Base-by-base conservation (phyloP, 345 rosid genomes). In the Syzygium aromaticum region DNA sequence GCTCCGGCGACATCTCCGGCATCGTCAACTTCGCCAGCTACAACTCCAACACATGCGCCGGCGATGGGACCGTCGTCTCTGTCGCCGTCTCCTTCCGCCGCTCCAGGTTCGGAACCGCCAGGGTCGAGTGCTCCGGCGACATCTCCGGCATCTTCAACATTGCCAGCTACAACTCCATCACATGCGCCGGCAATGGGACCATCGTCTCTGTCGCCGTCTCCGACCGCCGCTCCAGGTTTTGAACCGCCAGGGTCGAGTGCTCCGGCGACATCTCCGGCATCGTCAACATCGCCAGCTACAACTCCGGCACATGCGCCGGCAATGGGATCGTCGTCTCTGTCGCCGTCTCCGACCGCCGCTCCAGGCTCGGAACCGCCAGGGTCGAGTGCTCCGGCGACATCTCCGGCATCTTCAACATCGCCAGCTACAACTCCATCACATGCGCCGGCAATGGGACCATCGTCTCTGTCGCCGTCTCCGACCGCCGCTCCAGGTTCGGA, bases 71-170 rank as follows among this genome's bases (percentile, higher is more conserved):
- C 88, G n/a, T 54, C 86, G 33, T 23, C 86, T 8, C 73, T 11
- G 52, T 46, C 77, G 64, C 77, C 85, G 23, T 2, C 90, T 52
- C 46, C 86, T 14, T 30, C 25, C 27, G 11, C 15, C 1, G 82
- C 93, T 5, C 88, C 93, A 6, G 40, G 89, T 21, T 63, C 86
- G 3, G 38, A 57, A 16, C 87, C 28, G 21, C 88, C 92, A 85
- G 86, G 85, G 21, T 88, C 84, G 63, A 8, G 77, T 16, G 19
- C 86, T 27, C 85, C 87, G 16, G 10, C 52, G 4, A 21, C 28
- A 5, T 27, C 89, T 52, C 86, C 90, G 28, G 12, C 87, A 5
- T 7, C 67, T 1, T 53, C 84, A 25, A n/a, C 30, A 21, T 28
- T 86, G n/a, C 84, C 88, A 14, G 56, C 54, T 64, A 64, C 40